Evolutionary conservation across 352 stramenopile species (phyloP).

Genomic region (Globisporangium uncinulatum): DNA sequence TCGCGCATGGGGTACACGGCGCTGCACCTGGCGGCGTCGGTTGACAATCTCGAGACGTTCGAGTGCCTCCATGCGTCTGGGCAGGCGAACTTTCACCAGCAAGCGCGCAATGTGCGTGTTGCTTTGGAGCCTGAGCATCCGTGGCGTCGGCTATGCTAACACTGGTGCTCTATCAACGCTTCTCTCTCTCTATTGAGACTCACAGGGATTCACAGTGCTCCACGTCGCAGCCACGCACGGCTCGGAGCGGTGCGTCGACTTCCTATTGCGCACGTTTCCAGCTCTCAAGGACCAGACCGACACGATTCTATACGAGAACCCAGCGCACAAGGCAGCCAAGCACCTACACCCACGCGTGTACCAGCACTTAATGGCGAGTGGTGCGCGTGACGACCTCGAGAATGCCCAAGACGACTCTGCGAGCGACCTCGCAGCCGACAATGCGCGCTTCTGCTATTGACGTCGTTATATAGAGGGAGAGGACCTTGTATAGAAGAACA

Average conservation of each 20-base stretch:
- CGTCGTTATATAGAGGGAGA: no score
- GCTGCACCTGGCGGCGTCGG: constrained; percentile 43
- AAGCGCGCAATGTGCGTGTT: constrained; percentile 26
- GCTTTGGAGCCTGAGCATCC: neutral
- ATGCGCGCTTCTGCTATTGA: constrained; percentile 28
- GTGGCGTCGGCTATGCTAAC: neutral
- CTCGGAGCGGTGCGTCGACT: constrained; percentile 40
- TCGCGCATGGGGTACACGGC: constrained; percentile 51
- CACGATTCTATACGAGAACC: constrained; percentile 38
- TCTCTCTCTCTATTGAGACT: neutral
- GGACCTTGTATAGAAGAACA: no score
- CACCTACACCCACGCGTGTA: constrained; percentile 40
- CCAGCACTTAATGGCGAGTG: constrained; percentile 21
- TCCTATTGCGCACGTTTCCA: constrained; percentile 32
- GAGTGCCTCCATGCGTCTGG: constrained; percentile 27
- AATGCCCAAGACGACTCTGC: constrained; percentile 46
- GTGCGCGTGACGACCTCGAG: constrained; percentile 40
- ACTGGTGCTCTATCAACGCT: neutral
- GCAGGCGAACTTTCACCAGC: constrained; percentile 41
- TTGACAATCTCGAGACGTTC: constrained; percentile 54
- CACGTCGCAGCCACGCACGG: constrained; percentile 47
- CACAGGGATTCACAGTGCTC: constrained; percentile 47
- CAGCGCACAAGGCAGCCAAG: constrained; percentile 57
- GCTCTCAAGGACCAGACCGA: constrained; percentile 33
- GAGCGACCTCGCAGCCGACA: constrained; percentile 21